phyloP scores from a whole-genome alignment of 768 basidiomycete genomes.

The Suillus sp. region DNA sequence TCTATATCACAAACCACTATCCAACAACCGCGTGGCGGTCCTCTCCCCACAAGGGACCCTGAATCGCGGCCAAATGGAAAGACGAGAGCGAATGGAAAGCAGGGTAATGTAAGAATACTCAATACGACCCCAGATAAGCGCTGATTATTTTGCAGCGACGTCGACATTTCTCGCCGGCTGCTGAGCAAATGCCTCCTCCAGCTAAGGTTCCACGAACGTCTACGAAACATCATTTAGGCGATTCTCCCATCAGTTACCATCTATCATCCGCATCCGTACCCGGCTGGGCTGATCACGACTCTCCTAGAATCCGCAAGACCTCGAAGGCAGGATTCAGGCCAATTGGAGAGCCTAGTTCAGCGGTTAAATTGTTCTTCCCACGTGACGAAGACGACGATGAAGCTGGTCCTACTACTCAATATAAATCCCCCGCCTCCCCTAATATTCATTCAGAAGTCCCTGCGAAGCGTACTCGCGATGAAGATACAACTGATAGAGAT shows the following conservation, averaged over 20 bases:
- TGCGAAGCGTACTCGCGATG: constrained; percentile 30
- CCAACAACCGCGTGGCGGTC: constrained; percentile 18
- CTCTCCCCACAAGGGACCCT: constrained; percentile 18
- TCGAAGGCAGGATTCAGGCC: constrained; percentile 67
- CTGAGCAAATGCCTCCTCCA: constrained; percentile 38
- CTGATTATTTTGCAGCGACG: constrained; percentile 23
- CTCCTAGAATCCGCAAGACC: constrained; percentile 19
- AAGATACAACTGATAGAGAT: constrained; percentile 22
- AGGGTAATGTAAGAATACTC: constrained; percentile 29
- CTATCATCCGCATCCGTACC: constrained; percentile 15
- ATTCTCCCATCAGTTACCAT: constrained; percentile 13
- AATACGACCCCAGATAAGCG: constrained; percentile 1
- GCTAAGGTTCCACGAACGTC: constrained; percentile 24
- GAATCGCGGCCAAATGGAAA: constrained; percentile 40
- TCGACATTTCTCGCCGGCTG: constrained; percentile 26
- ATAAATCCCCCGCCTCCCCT: constrained; percentile 22
- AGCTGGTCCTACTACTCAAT: constrained; percentile 23
- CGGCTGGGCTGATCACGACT: constrained; percentile 22
- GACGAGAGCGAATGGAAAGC: constrained; percentile 39
- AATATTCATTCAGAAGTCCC: constrained; percentile 23
- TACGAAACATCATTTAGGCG: constrained; percentile 21
- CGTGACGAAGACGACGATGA: constrained; percentile 60
- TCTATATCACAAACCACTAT: constrained; percentile 34
- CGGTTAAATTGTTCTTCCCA: constrained; percentile 81
- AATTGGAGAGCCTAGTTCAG: constrained; percentile 53